These are phyloP conservation scores for Penicillium concentricum DNA, from an alignment of 2,329 filamentous ascomycete species.

Conservation along the genomic window DNA sequence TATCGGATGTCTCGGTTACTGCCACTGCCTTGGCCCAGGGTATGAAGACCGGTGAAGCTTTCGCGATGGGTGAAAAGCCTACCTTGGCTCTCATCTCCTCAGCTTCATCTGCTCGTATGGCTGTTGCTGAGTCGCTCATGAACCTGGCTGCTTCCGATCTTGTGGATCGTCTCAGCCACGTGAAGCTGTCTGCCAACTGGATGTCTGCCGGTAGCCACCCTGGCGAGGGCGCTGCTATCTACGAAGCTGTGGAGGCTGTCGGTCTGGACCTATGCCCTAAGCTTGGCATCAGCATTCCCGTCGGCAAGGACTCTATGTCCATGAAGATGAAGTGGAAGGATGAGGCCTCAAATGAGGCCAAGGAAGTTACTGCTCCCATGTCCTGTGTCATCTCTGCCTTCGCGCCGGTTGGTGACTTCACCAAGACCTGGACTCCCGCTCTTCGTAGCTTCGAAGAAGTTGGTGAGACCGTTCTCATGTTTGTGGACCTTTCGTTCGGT, in stretches of 20 bases:
- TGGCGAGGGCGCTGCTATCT: slow-evolving; percentile 87
- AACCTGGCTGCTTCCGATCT: slow-evolving; percentile 83
- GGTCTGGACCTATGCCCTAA: slow-evolving; percentile 88
- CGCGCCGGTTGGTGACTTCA: slow-evolving; percentile 75
- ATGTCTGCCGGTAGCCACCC: slow-evolving; percentile 96
- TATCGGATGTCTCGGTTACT: slow-evolving; percentile 91
- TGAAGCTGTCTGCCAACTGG: slow-evolving; percentile 95
- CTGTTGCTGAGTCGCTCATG: slow-evolving; percentile 88
- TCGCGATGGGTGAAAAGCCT: slow-evolving; percentile 95
- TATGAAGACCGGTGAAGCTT: slow-evolving; percentile 83
- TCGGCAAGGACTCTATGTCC: slow-evolving; percentile 96
- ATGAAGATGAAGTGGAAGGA: slow-evolving; percentile 98
- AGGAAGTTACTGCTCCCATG: slow-evolving; percentile 88
- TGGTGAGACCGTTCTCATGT: slow-evolving; percentile 83
- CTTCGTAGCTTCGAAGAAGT: slow-evolving; percentile 80
- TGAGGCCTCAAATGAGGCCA: slow-evolving; percentile 61
- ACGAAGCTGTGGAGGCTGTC: slow-evolving; percentile 90
- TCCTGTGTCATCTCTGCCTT: slow-evolving; percentile 92
- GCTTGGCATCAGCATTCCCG: slow-evolving; percentile 89
- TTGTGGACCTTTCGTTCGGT: slow-evolving; percentile 82
- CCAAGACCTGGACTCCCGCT: slow-evolving; percentile 91
- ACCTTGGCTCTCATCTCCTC: slow-evolving; percentile 85
- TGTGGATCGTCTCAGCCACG: slow-evolving; percentile 69
- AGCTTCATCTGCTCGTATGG: slow-evolving; percentile 90
- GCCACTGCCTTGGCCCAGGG: slow-evolving; percentile 73